Conservation (phyloP, 2,329 filamentous ascomycete genomes). For the Calonectria crousiana region DNA sequence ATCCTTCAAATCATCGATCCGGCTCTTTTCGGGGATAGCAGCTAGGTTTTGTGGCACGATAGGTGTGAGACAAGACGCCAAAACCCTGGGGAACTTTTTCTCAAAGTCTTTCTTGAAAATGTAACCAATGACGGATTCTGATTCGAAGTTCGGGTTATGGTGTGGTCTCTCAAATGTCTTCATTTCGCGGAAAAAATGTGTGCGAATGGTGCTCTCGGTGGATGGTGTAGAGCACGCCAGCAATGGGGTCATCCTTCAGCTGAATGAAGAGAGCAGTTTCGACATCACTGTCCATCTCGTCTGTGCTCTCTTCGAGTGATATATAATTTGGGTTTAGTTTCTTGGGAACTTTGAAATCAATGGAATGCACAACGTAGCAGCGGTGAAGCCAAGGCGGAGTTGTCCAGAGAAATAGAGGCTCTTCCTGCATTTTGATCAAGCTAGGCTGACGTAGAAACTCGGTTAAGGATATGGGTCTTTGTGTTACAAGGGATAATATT, state of each 20-base stretch:
- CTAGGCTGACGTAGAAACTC: not conserved
- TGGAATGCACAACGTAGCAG: conserved; percentile 24
- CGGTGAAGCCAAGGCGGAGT: conserved; percentile 31
- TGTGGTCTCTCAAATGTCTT: conserved; percentile 12
- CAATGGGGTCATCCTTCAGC: not conserved
- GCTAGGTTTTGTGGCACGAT: not conserved
- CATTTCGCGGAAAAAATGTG: conserved; percentile 20
- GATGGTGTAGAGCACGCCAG: conserved; percentile 31
- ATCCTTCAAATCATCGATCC: not conserved
- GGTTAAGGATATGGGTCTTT: not conserved
- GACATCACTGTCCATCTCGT: not conserved
- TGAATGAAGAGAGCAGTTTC: conserved; percentile 37
- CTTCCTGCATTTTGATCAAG: not conserved
- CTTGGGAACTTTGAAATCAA: conserved; percentile 29
- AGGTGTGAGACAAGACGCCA: conserved; percentile 14
- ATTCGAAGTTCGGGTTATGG: conserved; percentile 24
- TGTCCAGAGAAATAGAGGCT: not conserved
- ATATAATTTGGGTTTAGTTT: not conserved
- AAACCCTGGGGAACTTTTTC: conserved; percentile 12
- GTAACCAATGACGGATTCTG: conserved; percentile 27
- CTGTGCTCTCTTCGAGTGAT: not conserved
- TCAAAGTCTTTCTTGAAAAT: conserved; percentile 37
- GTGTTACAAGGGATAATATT: not conserved
- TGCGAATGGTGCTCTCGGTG: not conserved
- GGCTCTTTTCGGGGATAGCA: not conserved